These are phyloP conservation scores for Lactifluus piperatus DNA, from an alignment of 768 basidiomycete genomes.

Conservation along the genomic window DNA sequence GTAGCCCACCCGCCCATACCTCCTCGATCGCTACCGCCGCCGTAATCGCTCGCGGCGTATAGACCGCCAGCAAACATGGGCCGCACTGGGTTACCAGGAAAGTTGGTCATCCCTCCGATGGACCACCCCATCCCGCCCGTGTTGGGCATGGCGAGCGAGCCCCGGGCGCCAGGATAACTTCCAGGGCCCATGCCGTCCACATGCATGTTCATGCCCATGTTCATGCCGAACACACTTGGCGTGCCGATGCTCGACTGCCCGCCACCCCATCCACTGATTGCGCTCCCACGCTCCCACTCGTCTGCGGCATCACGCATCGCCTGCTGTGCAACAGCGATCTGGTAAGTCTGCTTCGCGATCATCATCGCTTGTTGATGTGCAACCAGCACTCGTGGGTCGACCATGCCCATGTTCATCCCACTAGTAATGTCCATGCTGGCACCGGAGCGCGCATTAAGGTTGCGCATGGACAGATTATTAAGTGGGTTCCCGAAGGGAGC, in stretches of 20 bases:
- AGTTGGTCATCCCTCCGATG: conserved; percentile 35
- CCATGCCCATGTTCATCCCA: conserved; percentile 9
- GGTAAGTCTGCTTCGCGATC: conserved; percentile 81
- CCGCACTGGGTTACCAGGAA: conserved; percentile 35
- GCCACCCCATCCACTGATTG: conserved; percentile 27
- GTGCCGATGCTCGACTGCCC: conserved; percentile 23
- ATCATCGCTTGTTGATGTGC: conserved; percentile 88
- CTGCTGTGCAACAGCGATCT: conserved; percentile 85
- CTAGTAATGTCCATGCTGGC: background rate
- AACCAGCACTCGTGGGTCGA: conserved; percentile 30
- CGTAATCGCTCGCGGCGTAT: conserved; percentile 40
- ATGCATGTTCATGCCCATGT: conserved; percentile 22
- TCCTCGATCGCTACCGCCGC: conserved; percentile 27
- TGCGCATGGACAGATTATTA: conserved; percentile 36
- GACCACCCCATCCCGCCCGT: conserved; percentile 35
- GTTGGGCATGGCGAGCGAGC: conserved; percentile 22
- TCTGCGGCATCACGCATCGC: conserved; percentile 84
- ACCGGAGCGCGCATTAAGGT: conserved; percentile 27
- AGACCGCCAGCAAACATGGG: conserved; percentile 65
- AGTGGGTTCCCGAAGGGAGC: conserved; percentile 22
- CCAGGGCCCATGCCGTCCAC: conserved; percentile 17
- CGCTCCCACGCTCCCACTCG: conserved; percentile 82
- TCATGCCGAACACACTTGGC: conserved; percentile 30
- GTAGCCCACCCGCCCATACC: conserved; percentile 33
- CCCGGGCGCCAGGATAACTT: background rate